These are phyloP conservation scores for Pyrenula aspistea DNA, from an alignment of 495 filamentous ascomycete species.

Conservation along the genomic window DNA sequence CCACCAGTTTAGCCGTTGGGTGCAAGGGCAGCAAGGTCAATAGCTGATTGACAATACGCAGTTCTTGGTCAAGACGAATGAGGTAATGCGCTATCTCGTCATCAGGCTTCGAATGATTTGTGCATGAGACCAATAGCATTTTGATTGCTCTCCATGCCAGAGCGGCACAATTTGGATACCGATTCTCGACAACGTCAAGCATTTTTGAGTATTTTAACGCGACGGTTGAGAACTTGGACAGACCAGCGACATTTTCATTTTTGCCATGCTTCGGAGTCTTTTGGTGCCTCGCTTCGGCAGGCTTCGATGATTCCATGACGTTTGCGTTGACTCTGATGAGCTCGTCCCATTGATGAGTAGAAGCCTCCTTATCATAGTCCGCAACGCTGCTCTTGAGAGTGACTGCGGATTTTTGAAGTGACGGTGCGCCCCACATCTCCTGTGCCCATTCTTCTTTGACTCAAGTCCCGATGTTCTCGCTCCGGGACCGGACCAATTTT, in stretches of 20 bases:
- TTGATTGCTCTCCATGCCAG: slow-evolving; percentile 8
- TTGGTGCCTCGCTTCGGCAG: slow-evolving; percentile 3
- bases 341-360: slow-evolving; percentile 5
- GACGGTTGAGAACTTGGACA: slow-evolving; percentile 5
- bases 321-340: slow-evolving; percentile 1
- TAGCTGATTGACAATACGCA: slow-evolving; percentile 10
- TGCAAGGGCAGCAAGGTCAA: slow-evolving; percentile 3
- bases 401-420: slow-evolving; percentile 5
- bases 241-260: neutral
- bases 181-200: slow-evolving; percentile 9
- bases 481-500: neutral
- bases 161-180: slow-evolving; percentile 6
- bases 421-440: neutral
- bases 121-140: slow-evolving; percentile 8
- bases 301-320: slow-evolving; percentile 1
- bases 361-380: slow-evolving; percentile 7
- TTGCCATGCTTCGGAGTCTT: neutral
- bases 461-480: neutral
- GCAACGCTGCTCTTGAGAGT: slow-evolving; percentile 2
- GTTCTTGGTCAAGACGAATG: slow-evolving; percentile 4
- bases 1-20: slow-evolving; percentile 10
- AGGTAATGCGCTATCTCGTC: slow-evolving; percentile 6
- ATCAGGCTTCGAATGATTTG: slow-evolving; percentile 7
- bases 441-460: neutral
- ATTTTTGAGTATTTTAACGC: slow-evolving; percentile 9